Base-by-base conservation (phyloP, 2,329 filamentous ascomycete species). In the Paraphaeosphaeria minitans region DNA sequence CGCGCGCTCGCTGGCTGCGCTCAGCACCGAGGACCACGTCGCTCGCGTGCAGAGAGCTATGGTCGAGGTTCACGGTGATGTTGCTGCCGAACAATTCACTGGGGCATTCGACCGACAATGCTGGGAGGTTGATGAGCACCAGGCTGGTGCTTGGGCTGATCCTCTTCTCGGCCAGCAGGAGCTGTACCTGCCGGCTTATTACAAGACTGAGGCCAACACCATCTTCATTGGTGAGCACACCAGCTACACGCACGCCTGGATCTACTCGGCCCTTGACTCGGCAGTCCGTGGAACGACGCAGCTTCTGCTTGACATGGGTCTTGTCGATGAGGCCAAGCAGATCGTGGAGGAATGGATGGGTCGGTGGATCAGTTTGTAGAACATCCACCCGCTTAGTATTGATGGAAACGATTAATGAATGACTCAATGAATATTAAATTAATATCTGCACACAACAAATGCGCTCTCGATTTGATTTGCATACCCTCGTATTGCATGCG, bases 221-320 rank as follows among this genome's bases (percentile, higher is more conserved):
- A 85, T 91, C 35, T 90, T 90, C 59, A 79, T 89, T 1, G 77
- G 77, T 2, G 89, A 91, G 72, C 88, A 91, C 69, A 90, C 88
- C 0, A 85, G 83, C 7, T 90, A 88, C 69, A 92, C 89, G 0
- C 89, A 91, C 68, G 88, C 87, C 1, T 91, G 87, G 88, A 88
- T 90, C 51, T 83, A 84, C 33, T 85, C 83, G 2, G 88, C 89
- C 0, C 76, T 91, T 4, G 88, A 91, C 69, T 88, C 85, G 12
- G 88, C 86, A 0, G 84, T 91, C 1, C 79, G 89, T 1, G 87
- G 88, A 0, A 85, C 86, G 0, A 81, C 86, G 4, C 87, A 91
- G 74, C 64, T 90, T 60, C 74, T 90, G 71, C 77, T 89, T 19
- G 83, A 84, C 73, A 76, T 90, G 68, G 88, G 88, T 0, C 72